phyloP scores from a whole-genome alignment of 139 green algal genomes.

The Chlamydomonas sphaeroides region DNA sequence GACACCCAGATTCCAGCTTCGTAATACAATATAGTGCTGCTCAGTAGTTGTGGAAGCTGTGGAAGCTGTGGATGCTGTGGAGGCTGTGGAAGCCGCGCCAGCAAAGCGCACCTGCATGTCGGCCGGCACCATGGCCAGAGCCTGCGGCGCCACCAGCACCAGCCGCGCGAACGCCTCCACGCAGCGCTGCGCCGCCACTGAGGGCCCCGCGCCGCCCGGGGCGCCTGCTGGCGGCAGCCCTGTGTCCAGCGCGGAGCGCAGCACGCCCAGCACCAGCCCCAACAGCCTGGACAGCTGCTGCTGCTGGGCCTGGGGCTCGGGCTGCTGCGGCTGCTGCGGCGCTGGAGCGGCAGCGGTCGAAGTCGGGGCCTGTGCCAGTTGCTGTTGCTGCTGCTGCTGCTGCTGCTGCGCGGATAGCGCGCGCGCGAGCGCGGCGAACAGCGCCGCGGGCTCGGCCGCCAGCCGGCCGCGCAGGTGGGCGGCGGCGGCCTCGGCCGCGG shows the following conservation, averaged over 20 bases:
- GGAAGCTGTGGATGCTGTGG: neutral
- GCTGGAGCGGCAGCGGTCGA: no score
- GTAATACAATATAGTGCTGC: no score
- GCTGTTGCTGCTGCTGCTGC: slow-evolving; percentile 12
- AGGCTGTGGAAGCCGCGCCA: neutral
- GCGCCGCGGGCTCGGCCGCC: neutral
- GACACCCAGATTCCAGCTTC: no score
- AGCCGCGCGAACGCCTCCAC: slow-evolving; percentile 34
- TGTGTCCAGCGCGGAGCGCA: slow-evolving; percentile 19
- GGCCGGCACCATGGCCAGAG: slow-evolving; percentile 25
- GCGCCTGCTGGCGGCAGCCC: neutral
- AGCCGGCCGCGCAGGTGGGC: neutral
- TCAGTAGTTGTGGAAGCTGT: no score
- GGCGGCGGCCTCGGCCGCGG: neutral
- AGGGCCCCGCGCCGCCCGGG: neutral
- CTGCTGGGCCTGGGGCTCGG: neutral
- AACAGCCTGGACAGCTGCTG: slow-evolving; percentile 3
- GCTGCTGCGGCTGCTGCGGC: neutral
- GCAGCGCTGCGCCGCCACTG: slow-evolving; percentile 1
- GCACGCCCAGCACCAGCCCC: slow-evolving; percentile 45
- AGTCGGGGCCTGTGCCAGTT: neutral
- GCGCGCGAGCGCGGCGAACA: slow-evolving; percentile 18
- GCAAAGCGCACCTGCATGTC: slow-evolving; percentile 34
- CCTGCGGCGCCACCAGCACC: slow-evolving; percentile 44
- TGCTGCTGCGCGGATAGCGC: neutral